Conservation (phyloP, 2,329 filamentous ascomycete species). For the Epichloe festucae region DNA sequence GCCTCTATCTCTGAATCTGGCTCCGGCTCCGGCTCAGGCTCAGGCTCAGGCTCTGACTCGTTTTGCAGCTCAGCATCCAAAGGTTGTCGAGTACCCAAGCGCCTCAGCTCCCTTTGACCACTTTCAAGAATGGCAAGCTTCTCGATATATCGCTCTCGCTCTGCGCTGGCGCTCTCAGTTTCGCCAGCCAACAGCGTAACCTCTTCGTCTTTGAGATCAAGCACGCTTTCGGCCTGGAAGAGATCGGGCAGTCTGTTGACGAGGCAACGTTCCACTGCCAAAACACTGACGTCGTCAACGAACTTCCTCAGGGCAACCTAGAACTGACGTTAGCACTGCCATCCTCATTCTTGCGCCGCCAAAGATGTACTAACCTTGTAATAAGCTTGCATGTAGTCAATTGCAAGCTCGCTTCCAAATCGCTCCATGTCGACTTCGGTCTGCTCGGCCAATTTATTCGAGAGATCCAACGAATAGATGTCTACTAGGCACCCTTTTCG, state of each 20-base stretch:
- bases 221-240: constrained; percentile 9
- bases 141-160: constrained; percentile 1
- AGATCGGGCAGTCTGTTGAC: constrained; percentile 9
- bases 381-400: constrained; percentile 27
- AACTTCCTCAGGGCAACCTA: constrained; percentile 12
- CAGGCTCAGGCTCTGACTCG: too few species aligned
- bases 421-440: constrained; percentile 2
- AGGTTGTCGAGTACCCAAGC: neutral
- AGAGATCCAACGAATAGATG: too few species aligned
- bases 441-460: neutral
- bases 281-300: constrained; percentile 12
- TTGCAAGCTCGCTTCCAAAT: constrained; percentile 3
- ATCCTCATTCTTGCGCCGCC: neutral
- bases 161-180: neutral
- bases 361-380: constrained; percentile 20
- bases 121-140: constrained; percentile 3
- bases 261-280: constrained; percentile 13
- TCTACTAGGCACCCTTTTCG: too few species aligned
- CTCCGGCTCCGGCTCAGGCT: too few species aligned
- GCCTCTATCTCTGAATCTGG: too few species aligned
- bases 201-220: constrained; percentile 9
- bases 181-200: neutral
- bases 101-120: neutral
- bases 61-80: neutral
- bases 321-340: neutral